Evolutionary conservation across 1,139 yeast species (phyloP).

Genomic region (Candida sanyaensis): DNA sequence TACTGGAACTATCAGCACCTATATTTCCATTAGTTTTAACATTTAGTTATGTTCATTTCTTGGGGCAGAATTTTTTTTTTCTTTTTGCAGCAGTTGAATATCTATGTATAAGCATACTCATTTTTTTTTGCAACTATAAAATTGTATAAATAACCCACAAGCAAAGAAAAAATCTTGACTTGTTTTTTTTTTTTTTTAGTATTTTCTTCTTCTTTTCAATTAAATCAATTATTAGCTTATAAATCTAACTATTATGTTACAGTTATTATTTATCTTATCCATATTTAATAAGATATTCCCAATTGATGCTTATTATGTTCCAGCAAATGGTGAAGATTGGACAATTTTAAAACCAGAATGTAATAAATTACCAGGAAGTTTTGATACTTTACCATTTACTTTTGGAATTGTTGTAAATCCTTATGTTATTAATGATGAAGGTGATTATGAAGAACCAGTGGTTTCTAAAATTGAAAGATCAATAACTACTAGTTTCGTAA

Average conservation of each 20-base stretch:
- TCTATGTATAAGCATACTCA: neutral
- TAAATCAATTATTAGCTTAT: neutral
- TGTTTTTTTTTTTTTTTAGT: neutral
- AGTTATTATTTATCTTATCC: conserved; percentile 4
- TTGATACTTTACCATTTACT: conserved; percentile 28
- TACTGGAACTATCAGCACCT: too few relatives aligned
- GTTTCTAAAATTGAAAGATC: conserved; percentile 17
- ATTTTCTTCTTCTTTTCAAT: neutral
- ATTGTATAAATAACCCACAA: neutral
- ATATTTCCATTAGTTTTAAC: neutral
- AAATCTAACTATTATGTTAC: neutral
- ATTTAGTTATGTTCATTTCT: neutral
- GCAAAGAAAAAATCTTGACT: neutral
- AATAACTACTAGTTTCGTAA: conserved; percentile 21
- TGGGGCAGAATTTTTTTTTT: neutral
- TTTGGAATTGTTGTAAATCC: conserved; percentile 41
- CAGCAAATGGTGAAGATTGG: conserved; percentile 40
- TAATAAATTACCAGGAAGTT: conserved; percentile 20
- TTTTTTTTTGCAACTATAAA: conserved; percentile 1
- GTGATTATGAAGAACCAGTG: conserved; percentile 17
- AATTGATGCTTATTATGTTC: conserved; percentile 22
- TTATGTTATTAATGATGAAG: conserved; percentile 19
- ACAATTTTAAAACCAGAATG: conserved; percentile 28
- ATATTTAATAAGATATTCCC: conserved; percentile 1
- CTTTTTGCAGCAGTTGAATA: neutral